Conservation (phyloP, 306 rosid genomes). For the Cicer yamashitae region DNA sequence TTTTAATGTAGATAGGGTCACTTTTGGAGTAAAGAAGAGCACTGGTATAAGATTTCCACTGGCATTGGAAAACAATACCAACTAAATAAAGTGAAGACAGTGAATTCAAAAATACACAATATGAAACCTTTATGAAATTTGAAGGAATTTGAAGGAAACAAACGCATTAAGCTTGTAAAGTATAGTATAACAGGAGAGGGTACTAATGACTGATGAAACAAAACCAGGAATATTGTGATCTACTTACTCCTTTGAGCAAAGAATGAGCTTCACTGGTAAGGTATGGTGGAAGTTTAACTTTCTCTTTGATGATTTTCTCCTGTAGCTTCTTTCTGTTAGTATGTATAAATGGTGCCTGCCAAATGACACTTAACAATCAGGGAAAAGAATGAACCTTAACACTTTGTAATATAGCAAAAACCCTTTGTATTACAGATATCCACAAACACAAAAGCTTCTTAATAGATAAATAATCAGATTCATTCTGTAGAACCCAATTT, state of each 20-base stretch:
- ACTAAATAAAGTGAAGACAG: background rate
- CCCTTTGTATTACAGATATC: constrained; percentile 23
- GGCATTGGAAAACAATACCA: background rate
- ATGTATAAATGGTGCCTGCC: constrained; percentile 91
- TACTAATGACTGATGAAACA: background rate
- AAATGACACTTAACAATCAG: constrained; percentile 30
- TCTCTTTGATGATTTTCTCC: constrained; percentile 89
- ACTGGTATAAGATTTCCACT: background rate
- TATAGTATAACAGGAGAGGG: background rate
- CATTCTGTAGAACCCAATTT: constrained; percentile 23
- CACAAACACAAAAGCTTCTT: constrained; percentile 26
- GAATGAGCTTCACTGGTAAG: constrained; percentile 89
- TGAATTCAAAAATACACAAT: background rate
- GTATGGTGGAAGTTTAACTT: constrained; percentile 79
- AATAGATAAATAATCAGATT: constrained; percentile 28
- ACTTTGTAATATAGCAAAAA: constrained; percentile 29
- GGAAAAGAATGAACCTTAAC: background rate
- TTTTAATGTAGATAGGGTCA: constrained; percentile 9
- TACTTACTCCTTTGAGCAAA: constrained; percentile 90
- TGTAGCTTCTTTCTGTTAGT: constrained; percentile 90
- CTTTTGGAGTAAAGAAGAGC: constrained; percentile 9
- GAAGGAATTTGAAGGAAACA: background rate
- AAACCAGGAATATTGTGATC: background rate
- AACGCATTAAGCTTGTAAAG: constrained; percentile 9
- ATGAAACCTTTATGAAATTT: no score